Base-by-base conservation (phyloP, 129 eudicot species). In the Sambucus nigra region DNA sequence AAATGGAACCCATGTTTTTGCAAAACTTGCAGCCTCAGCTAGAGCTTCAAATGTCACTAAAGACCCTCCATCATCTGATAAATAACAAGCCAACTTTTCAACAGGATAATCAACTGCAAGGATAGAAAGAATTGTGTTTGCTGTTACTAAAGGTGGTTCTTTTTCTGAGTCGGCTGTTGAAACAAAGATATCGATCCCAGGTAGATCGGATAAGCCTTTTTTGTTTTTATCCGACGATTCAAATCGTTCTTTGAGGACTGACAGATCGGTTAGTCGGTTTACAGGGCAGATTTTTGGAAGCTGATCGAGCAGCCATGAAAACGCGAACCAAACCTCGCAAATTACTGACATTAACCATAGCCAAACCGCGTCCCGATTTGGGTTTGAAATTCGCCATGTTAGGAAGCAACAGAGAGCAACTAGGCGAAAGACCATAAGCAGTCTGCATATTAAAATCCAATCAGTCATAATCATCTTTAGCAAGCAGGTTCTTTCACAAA, bases 261-360 rank as follows among this genome's bases (percentile, higher is more conserved):
- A 44, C 42, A 92, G 91, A 47, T 92, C 96, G 1, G 96, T 80
- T 20, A 80, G 76, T 40, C 99, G 69, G 49, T 68, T 92, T 9
- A 92, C 94, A 0, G 99, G 99, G 53, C 99, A 86, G 61, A 92
- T 76, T 63, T 92, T 92, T 7, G 99, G 99, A 0, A 92, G 94
- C 69, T 92, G 99, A 61, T 92, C 99, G 25, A 92, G 82, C 24
- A 92, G 33, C 99, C 99, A 92, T 0, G 99, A 92, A 21, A 92
- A 35, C 0, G 99, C 99, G 51, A 92, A 92, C 99, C 99, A 92
- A 4, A 92, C 68, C 31, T 92, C 96, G 54, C 99, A 92, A 18
- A 88, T 68, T 1, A 92, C 94, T 4, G 99, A 92, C 96, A 92
- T 86, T 3, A 84, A 47, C 99, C 99, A 92, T 59, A 92, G 59